Evolutionary conservation across 208 protist genomes (phyloP).

Genomic region (Naegleria gruberi): DNA sequence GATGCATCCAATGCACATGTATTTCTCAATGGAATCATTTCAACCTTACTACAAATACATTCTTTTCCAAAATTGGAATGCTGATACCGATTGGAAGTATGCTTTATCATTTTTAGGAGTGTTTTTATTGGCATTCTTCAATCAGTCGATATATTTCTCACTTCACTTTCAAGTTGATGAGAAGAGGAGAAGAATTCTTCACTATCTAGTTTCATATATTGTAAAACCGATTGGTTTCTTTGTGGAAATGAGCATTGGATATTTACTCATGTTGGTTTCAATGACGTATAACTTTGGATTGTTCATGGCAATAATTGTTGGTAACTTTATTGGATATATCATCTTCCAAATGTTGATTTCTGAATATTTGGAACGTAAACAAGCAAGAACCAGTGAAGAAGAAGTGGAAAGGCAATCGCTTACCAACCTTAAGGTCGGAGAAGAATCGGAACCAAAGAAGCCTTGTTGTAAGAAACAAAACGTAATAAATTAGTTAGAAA

Average conservation of each 20-base stretch:
- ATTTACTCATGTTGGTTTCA: not conserved
- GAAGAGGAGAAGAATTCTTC: not conserved
- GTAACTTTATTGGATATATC: not conserved
- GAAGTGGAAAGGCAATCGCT: too few relatives aligned
- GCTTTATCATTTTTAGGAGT: not conserved
- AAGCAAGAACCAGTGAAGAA: too few relatives aligned
- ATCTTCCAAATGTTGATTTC: not conserved
- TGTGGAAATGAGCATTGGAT: not conserved
- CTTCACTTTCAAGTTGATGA: not conserved
- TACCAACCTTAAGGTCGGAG: too few relatives aligned
- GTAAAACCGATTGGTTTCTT: not conserved
- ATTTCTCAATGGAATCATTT: not conserved
- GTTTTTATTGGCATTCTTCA: not conserved
- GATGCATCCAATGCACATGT: not conserved
- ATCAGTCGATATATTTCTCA: not conserved
- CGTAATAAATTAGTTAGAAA: too few relatives aligned
- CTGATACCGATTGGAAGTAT: not conserved
- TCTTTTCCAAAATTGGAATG: not conserved
- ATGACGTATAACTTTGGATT: not conserved
- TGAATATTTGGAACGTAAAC: too few relatives aligned
- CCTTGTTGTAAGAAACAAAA: too few relatives aligned
- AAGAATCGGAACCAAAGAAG: too few relatives aligned
- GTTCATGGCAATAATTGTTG: not conserved
- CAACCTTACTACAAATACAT: not conserved
- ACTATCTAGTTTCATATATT: not conserved